Evolutionary conservation across 768 basidiomycete genomes (phyloP).

Genomic region (Tulasnella sp.): DNA sequence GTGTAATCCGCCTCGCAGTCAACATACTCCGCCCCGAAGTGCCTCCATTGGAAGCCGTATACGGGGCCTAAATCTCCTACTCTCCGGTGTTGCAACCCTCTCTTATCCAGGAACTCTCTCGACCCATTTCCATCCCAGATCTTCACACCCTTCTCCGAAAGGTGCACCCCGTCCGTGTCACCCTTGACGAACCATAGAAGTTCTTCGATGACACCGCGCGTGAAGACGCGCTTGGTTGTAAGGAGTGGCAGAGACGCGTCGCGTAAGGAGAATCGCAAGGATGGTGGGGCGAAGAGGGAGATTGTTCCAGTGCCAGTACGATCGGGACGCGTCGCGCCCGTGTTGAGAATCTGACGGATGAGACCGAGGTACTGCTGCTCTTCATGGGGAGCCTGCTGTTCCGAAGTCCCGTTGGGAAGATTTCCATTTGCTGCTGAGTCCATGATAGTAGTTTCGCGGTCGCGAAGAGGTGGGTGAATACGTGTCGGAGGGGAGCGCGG

Average conservation of each 20-base stretch:
- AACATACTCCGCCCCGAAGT: slow-evolving; percentile 81
- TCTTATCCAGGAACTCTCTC: slow-evolving; percentile 75
- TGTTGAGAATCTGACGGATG: slow-evolving; percentile 67
- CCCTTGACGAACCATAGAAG: slow-evolving; percentile 92
- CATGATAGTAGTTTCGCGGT: neutral
- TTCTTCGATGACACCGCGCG: slow-evolving; percentile 88
- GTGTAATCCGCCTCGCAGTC: slow-evolving; percentile 71
- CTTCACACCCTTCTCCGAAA: slow-evolving; percentile 79
- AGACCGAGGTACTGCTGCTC: slow-evolving; percentile 88
- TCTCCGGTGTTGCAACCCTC: slow-evolving; percentile 77
- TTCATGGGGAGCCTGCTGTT: slow-evolving; percentile 42
- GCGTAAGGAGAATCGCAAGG: slow-evolving; percentile 82
- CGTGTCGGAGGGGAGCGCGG: neutral
- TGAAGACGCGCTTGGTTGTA: slow-evolving; percentile 92
- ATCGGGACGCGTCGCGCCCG: slow-evolving; percentile 77
- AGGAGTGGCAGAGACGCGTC: slow-evolving; percentile 76
- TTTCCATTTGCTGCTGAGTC: neutral
- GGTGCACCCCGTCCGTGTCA: slow-evolving; percentile 69
- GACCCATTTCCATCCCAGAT: slow-evolving; percentile 99
- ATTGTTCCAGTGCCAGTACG: slow-evolving; percentile 93
- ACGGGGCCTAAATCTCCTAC: slow-evolving; percentile 96
- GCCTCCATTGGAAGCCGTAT: slow-evolving; percentile 96
- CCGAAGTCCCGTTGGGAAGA: neutral
- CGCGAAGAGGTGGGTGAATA: neutral
- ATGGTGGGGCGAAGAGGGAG: slow-evolving; percentile 86